These are phyloP conservation scores for Hymenoscyphus repandus DNA, from an alignment of 2,329 filamentous ascomycete species.

Conservation along the genomic window DNA sequence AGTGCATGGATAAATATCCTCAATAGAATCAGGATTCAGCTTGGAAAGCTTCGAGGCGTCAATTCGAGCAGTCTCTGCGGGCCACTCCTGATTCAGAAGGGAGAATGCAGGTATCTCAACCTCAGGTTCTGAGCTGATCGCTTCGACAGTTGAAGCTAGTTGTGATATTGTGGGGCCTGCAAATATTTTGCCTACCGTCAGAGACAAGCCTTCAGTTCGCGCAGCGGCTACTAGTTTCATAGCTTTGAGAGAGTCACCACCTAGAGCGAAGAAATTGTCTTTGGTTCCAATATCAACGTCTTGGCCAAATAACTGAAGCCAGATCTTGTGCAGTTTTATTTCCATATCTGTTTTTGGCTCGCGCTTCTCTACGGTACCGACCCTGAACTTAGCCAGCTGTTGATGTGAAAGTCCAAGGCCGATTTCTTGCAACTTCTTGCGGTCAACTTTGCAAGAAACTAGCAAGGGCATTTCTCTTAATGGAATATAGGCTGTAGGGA, in stretches of 20 bases:
- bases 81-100: slow-evolving; percentile 16
- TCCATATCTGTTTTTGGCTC: slow-evolving; percentile 5
- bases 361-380: not conserved
- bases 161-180: slow-evolving; percentile 35
- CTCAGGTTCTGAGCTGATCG: slow-evolving; percentile 4
- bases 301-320: slow-evolving; percentile 4
- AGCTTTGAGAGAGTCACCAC: slow-evolving; percentile 31
- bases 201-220: slow-evolving; percentile 24
- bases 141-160: slow-evolving; percentile 36
- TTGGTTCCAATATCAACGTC: slow-evolving; percentile 5
- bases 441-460: slow-evolving; percentile 31
- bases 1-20: slow-evolving; percentile 37
- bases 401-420: not conserved
- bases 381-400: not conserved
- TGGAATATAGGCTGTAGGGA: slow-evolving; percentile 30
- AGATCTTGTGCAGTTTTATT: slow-evolving; percentile 9
- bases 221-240: slow-evolving; percentile 40
- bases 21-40: slow-evolving; percentile 19
- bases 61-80: slow-evolving; percentile 13
- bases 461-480: slow-evolving; percentile 27
- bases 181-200: slow-evolving; percentile 40
- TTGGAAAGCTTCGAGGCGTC: slow-evolving; percentile 25
- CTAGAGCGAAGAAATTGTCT: slow-evolving; percentile 35
- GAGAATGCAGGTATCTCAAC: slow-evolving; percentile 21
- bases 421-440: slow-evolving; percentile 30